Conservation (phyloP, 148 eudicot species). For the Pouteria glomerata region DNA sequence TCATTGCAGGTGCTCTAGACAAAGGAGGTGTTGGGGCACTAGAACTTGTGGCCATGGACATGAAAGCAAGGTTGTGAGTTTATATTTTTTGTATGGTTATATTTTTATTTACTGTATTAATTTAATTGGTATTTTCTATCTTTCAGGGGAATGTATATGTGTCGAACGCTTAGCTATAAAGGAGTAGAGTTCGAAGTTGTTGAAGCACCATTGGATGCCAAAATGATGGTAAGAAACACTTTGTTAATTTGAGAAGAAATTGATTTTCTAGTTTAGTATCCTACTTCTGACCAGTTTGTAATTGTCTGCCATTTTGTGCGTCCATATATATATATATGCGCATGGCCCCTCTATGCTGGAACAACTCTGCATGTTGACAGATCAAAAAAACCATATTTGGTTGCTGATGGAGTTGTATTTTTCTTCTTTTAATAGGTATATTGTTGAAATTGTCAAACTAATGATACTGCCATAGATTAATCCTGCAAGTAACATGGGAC, state of each 20-base stretch:
- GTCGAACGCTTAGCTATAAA: slow-evolving; percentile 93
- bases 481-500: not conserved
- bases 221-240: slow-evolving; percentile 62
- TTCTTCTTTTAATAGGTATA: not conserved
- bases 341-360: not conserved
- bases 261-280: not conserved
- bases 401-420: not conserved
- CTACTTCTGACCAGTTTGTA: not conserved
- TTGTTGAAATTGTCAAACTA: not conserved
- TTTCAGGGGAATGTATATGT: slow-evolving; percentile 95
- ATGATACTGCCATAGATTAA: not conserved
- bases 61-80: slow-evolving; percentile 88
- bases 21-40: slow-evolving; percentile 99
- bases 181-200: slow-evolving; percentile 95
- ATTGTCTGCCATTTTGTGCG: not conserved
- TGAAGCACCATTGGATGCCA: slow-evolving; percentile 77
- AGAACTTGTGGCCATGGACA: slow-evolving; percentile 99
- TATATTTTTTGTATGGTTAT: not conserved
- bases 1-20: slow-evolving; percentile 68
- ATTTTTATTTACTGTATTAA: slow-evolving; percentile 4
- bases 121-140: not conserved
- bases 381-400: not conserved
- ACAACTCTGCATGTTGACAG: not conserved
- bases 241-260: not conserved
- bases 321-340: not conserved